Evolutionary conservation across 2,329 filamentous ascomycete genomes (phyloP), one percentile per base, ranked within the genome.

Genomic region (Neonectria coccinea): DNA sequence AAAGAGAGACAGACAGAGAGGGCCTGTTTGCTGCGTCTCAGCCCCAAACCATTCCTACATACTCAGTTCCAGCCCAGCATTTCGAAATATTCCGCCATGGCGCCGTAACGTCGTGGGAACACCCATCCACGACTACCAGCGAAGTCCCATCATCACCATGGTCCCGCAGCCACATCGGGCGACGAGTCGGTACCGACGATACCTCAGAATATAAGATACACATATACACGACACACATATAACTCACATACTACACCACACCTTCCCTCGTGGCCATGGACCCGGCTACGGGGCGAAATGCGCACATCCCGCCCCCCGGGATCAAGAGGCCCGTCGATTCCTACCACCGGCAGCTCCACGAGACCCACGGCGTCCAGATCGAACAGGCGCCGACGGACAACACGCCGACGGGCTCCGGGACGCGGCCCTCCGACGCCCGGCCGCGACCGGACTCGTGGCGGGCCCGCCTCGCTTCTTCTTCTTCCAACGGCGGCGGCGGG

Each of bases 321-420:
- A 65, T 56, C 56, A 69, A 67, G 20, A 69, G 73, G 47, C 65
- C 71, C 29, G 62, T 73, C 57, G 71, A 74, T 27, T 73, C 73
- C 52, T 74, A 75, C 48, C 73, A 75, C 56, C 70, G 67, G 54
- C 69, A 68, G 55, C 67, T 75, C 10, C 73, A 70, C 42, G 65
- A 71, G 54, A 63, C 65, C 14, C 71, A 77, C 58, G 72, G 75
- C 18, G 64, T 69, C 39, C 57, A 62, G 59, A 48, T 62, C 67
- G 27, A 67, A 54, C 42, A 64, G 66, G 50, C 64, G 16, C 36
- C 70, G 53, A 41, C 45, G 52, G 47, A 65, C 27, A 52, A 59
- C 44, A 36, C 29, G 10, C 36, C 27, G 33, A 20, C 59, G 11
- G 36, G 51, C 14, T 39, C 51, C 53, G 44, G 59, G 59, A 18